These are phyloP conservation scores for Penstemon newberryi DNA, from an alignment of 257 asterid species.

Conservation along the genomic window DNA sequence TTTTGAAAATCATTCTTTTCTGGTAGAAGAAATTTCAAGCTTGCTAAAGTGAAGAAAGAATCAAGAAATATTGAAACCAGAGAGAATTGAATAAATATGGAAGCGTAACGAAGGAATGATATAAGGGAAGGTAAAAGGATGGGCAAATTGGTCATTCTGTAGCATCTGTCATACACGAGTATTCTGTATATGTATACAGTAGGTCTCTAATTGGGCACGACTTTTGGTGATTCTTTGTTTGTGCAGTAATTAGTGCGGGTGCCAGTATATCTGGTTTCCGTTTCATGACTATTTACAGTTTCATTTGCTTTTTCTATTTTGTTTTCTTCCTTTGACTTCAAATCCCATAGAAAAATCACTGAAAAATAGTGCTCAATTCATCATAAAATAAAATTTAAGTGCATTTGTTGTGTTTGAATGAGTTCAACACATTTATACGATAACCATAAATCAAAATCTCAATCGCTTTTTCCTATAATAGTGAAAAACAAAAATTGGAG, in stretches of 20 bases:
- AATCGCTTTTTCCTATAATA: background rate
- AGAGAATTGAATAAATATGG: background rate
- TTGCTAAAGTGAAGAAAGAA: background rate
- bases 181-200: background rate
- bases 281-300: slow-evolving; percentile 32
- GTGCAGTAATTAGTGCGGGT: background rate
- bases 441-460: no score
- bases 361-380: no score
- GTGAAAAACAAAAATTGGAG: background rate
- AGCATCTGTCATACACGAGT: background rate
- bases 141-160: background rate
- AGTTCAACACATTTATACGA: background rate
- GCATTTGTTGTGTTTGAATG: no score
- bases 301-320: slow-evolving; percentile 26
- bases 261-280: slow-evolving; percentile 7
- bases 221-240: slow-evolving; percentile 34
- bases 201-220: slow-evolving; percentile 31
- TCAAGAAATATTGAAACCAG: background rate
- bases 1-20: background rate
- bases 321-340: background rate
- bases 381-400: no score
- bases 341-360: background rate
- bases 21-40: background rate
- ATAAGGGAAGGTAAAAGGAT: background rate
- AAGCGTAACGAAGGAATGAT: background rate